Evolutionary conservation across 2,329 filamentous ascomycete species (phyloP), one percentile per base, ranked within the genome.

Genomic region (Colletotrichum sp.): DNA sequence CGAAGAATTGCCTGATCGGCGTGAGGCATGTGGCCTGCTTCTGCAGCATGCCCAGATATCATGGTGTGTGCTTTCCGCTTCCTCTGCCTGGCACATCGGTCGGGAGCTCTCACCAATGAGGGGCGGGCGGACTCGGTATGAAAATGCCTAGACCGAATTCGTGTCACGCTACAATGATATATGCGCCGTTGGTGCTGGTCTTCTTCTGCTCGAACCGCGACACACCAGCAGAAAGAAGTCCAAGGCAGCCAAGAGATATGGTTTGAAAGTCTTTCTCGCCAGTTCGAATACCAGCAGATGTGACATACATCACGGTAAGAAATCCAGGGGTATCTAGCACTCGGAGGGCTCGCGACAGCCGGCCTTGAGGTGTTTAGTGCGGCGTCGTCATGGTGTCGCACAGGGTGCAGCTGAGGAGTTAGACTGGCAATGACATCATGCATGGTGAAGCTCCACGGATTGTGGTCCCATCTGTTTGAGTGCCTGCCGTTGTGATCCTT

Each of bases 371-470:
- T 10, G 14, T 30, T 58, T 18, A 48, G 21, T 56, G 21, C 21
- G 52, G 52, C 21, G 56, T 18, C 26, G 8, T n/a, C 26, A 5
- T 32, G 24, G 28, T 59, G 30, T 38, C 13, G 32, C 28, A 36
- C 12, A 36, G 26, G 12, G 58, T 62, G 58, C 30, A 36, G 58
- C 61, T 28, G 26, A 59, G 48, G 32, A 55, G 58, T 18, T 24
- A 21, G 34, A 7, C 36, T 12, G 36, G 18, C 6, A 43, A 62
- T 74, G 72, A 74, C 72, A 67, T 74, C 72, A 74, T 71, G n/a
- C n/a, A n/a, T 24, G 52, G 21, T 32, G 18, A 34, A n/a, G 12
- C 48, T 34, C 38, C 12, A 28, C 38, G 26, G 21, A 26, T 56
- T 56, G 26, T 26, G 55, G 38, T n/a, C 16, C 21, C 26, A 58